Base-by-base conservation (phyloP, 75 land plant species). In the Pinus taeda region DNA sequence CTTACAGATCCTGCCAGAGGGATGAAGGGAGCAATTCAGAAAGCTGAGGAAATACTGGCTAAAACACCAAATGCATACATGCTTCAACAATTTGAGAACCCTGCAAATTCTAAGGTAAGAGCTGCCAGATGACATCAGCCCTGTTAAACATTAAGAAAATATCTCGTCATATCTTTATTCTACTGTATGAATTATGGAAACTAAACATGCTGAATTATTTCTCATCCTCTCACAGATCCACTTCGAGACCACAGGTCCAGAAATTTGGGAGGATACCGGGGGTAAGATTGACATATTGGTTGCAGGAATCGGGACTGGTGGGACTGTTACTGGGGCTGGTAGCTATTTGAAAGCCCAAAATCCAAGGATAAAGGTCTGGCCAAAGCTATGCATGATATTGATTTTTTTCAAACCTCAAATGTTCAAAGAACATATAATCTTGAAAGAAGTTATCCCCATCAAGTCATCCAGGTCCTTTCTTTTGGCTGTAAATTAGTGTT, bases 31-130 rank as follows among this genome's bases (percentile, higher is more conserved):
- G 98, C 98, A 57, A 84, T 95, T 53, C 86, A 91, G 63, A 91
- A 91, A 80, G 98, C 98, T 60, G 96, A 95, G 77, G 92, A 93
- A 75, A 95, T 95, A 75, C 73, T 91, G 70, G 88, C 88, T 30
- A 93, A 84, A 71, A 95, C 96, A 57, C 92, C 95, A 1, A 83
- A 95, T 74, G 82, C 97, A 1, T 95, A 95, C 80, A 93, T 93
- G 92, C 98, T 95, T 79, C 94, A 91, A 69, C 98, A 95, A 75
- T 95, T 93, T 79, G 97, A 93, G 63, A 95, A 95, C 76, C 94
- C 98, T 72, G 96, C 98, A 61, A 95, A 95, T 71, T 97, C 98
- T 11, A 91, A 95, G 94, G 98, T 90, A 66, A 55, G 22, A 42
- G 36, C 56, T 49, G 6, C 53, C n/a, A 20, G 49, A 42, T 69